phyloP scores from a whole-genome alignment of 129 eudicot genomes.

The Centella asiatica region DNA sequence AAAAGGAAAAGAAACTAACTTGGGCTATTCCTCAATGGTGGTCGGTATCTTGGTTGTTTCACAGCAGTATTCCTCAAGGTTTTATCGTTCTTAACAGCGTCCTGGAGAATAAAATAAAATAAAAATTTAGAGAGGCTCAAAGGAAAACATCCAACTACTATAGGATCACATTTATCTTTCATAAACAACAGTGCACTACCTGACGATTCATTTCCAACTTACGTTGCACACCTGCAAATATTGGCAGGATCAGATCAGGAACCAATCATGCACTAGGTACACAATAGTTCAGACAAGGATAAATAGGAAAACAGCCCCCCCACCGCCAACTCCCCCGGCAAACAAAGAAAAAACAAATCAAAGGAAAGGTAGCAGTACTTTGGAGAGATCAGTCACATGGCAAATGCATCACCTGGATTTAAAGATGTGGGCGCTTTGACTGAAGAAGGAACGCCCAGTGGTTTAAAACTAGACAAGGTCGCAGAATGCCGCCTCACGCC shows the following conservation, averaged over 20 bases:
- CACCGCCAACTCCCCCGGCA: background rate
- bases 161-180: background rate
- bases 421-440: slow-evolving; percentile 37
- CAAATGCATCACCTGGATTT: slow-evolving; percentile 36
- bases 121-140: background rate
- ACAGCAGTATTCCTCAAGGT: slow-evolving; percentile 22
- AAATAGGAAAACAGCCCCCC: too few relatives aligned
- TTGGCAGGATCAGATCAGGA: background rate
- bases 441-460: slow-evolving; percentile 26
- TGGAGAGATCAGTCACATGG: background rate
- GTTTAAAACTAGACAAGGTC: slow-evolving; percentile 47
- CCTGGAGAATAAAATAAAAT: slow-evolving; percentile 25
- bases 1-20: slow-evolving; percentile 29
- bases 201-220: slow-evolving; percentile 8
- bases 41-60: slow-evolving; percentile 55
- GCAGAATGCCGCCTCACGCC: slow-evolving; percentile 43
- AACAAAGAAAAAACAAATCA: background rate
- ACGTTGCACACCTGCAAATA: slow-evolving; percentile 9
- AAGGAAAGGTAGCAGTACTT: background rate
- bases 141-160: background rate
- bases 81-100: slow-evolving; percentile 46
- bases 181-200: background rate
- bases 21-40: slow-evolving; percentile 55
- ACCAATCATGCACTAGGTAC: background rate
- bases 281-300: background rate